Evolutionary conservation across 371 early-diverging fungal genomes (phyloP).

Genomic region (Apophysomyces trapeziformis): DNA sequence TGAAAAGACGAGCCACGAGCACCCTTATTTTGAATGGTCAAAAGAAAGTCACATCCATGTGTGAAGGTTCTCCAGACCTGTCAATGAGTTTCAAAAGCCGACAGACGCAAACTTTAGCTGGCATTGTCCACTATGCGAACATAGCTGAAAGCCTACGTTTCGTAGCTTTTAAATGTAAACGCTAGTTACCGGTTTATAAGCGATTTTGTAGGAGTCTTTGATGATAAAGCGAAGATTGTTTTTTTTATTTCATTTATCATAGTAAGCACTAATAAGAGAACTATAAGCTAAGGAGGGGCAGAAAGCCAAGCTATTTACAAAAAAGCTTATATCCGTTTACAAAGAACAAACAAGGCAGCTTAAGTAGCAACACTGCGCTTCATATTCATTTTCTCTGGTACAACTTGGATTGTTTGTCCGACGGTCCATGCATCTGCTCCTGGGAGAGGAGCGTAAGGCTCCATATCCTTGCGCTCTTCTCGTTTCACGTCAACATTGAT

Average conservation of each 20-base stretch:
- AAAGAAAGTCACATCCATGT: background rate
- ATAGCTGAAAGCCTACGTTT: too few species aligned
- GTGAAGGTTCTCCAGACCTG: too few species aligned
- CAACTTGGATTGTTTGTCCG: conserved; percentile 14
- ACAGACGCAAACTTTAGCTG: too few species aligned
- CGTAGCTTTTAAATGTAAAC: too few species aligned
- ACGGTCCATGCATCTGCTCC: conserved; percentile 25
- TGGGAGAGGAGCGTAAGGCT: conserved; percentile 14
- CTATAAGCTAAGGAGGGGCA: too few species aligned
- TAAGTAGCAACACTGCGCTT: background rate
- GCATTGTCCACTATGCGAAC: too few species aligned
- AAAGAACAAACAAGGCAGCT: background rate
- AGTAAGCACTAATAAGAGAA: too few species aligned
- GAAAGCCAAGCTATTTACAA: background rate
- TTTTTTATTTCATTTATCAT: too few species aligned
- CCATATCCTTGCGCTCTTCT: conserved; percentile 22
- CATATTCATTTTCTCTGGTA: background rate
- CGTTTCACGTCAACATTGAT: conserved; percentile 17
- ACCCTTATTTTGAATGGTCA: background rate
- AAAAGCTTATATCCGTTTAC: background rate
- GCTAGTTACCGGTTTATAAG: too few species aligned
- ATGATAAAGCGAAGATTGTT: too few species aligned
- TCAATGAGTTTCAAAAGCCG: too few species aligned
- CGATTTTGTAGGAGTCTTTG: too few species aligned
- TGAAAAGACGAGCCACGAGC: background rate